Evolutionary conservation across 2,329 filamentous ascomycete species (phyloP).

Genomic region (Paecilomyces niveus): DNA sequence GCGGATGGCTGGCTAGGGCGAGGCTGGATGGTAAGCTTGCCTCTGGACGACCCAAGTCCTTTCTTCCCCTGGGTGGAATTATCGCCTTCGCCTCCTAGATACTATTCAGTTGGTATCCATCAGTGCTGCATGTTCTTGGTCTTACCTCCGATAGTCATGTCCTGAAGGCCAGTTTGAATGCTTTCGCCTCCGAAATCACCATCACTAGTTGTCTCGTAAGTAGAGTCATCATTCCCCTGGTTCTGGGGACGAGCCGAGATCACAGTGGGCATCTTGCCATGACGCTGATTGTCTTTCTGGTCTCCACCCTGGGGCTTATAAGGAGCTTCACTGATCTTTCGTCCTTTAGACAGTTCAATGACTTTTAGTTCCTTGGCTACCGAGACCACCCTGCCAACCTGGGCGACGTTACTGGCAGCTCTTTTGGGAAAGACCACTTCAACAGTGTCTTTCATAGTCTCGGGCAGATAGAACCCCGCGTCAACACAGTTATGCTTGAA

Average conservation of each 20-base stretch:
- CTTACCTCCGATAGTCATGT: neutral
- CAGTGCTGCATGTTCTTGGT: neutral
- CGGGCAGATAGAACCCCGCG: conserved; percentile 32
- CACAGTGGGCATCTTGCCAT: neutral
- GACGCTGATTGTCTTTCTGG: neutral
- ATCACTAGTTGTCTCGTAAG: neutral
- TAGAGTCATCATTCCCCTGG: neutral
- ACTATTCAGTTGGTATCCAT: neutral
- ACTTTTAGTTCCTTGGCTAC: conserved; percentile 19
- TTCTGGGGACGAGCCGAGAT: neutral
- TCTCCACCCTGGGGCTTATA: neutral
- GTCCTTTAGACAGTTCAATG: conserved; percentile 15
- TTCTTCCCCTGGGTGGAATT: neutral
- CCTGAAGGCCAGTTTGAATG: neutral
- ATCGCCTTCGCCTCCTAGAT: neutral
- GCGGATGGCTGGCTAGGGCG: neutral
- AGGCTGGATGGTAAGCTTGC: neutral
- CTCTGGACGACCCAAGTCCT: neutral
- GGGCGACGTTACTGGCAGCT: conserved; percentile 4
- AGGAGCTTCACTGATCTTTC: conserved; percentile 9
- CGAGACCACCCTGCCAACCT: conserved; percentile 4
- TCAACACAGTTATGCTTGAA: conserved; percentile 37
- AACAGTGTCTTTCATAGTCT: conserved; percentile 20
- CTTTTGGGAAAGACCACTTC: conserved; percentile 10
- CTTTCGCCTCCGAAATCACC: neutral